Conservation (phyloP, 805 yeast genomes). For the Candida sakaeoensis region DNA sequence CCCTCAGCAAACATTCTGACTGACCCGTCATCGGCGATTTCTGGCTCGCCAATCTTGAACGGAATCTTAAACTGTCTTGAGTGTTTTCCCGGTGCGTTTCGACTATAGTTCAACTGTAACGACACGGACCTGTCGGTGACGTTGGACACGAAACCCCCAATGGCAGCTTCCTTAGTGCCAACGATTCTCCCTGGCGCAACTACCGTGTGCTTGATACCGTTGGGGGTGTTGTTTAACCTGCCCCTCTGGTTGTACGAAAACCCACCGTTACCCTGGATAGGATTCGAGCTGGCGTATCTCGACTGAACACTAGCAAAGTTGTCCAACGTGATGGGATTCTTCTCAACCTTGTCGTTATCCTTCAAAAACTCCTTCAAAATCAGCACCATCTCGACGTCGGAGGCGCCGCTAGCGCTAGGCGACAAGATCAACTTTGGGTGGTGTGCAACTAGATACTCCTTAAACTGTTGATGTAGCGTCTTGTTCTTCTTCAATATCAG, state of each 20-base stretch:
- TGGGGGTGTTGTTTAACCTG: constrained; percentile 63
- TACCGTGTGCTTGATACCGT: constrained; percentile 54
- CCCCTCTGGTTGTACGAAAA: constrained; percentile 68
- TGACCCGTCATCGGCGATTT: constrained; percentile 32
- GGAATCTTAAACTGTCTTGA: constrained; percentile 42
- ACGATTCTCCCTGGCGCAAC: constrained; percentile 69
- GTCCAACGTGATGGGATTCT: constrained; percentile 18
- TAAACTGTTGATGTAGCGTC: constrained; percentile 48
- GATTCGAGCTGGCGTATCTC: constrained; percentile 11
- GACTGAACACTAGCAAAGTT: constrained; percentile 22
- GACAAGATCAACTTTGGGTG: constrained; percentile 39
- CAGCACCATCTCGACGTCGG: constrained; percentile 14
- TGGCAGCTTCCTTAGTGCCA: constrained; percentile 48
- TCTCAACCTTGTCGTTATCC: constrained; percentile 18
- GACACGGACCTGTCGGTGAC: constrained; percentile 33
- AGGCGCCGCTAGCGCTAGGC: constrained; percentile 13
- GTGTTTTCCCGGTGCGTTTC: constrained; percentile 38
- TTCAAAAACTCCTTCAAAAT: constrained; percentile 33
- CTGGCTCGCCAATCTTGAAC: constrained; percentile 38
- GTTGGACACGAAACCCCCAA: constrained; percentile 42
- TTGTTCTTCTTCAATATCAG: constrained; percentile 39
- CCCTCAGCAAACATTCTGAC: constrained; percentile 39
- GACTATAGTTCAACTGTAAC: constrained; percentile 38
- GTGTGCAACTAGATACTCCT: constrained; percentile 49
- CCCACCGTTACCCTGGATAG: constrained; percentile 70